Base-by-base conservation (phyloP, 805 yeast species). In the Saccharomycopsis selenospora region DNA sequence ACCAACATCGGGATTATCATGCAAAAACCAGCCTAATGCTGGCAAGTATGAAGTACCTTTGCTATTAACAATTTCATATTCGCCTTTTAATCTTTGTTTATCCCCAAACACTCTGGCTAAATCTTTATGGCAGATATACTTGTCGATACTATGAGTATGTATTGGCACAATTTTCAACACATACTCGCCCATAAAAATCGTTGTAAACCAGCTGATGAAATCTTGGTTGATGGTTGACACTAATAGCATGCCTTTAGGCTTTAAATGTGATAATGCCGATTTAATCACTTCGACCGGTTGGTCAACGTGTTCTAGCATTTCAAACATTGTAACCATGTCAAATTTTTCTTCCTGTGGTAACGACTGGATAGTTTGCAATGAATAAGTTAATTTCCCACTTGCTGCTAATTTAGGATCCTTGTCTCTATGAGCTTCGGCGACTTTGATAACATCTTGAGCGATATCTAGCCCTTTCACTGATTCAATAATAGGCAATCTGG, bases 211-310 rank as follows among this genome's bases (percentile, higher is more conserved):
- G 24, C 96, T 80, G 14, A 88, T 66, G 28, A 79, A 70, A 54
- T 93, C 96, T 55, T 97, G 75, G 66, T 93, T 93, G 50, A 93
- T 93, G 0, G 99, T 93, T 33, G 96, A 88, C 46, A 90, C 60
- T 59, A 93, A 88, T 28, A 91, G 61, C 71, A 85, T 77, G 26
- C 99, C 98, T 23, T 64, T 63, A 0, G 82, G 83, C 48, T 77
- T 76, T 30, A 91, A 80, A 51, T 79, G 78, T 30, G 67, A 59
- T 61, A 89, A 69, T 0, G 95, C 95, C 43, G 75, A 76, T n/a
- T 70, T 63, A 48, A 93, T 64, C 13, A 90, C 83, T 46, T 75
- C 77, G 0, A 86, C 66, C 0, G 99, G 99, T 51, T 78, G 75
- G 50, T 85, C 87, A 2, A 93, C 97, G 62, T 93, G 99, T 63